Conservation (phyloP, 805 yeast genomes). For the Scheffersomyces ergatensis region DNA sequence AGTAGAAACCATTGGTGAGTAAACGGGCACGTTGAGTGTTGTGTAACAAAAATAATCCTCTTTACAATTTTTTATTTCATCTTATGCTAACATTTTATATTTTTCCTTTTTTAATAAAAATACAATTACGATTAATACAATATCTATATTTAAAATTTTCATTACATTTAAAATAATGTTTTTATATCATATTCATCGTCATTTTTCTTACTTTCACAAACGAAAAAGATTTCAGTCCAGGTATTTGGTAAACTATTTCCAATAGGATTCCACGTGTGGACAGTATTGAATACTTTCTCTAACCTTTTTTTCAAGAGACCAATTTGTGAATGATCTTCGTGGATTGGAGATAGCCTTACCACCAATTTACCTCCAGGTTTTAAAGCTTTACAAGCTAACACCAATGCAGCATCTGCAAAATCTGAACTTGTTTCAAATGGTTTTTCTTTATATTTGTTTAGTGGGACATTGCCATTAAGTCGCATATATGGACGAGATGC, state of each 20-base stretch:
- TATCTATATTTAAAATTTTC: no score
- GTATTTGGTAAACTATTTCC: constrained; percentile 1
- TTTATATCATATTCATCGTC: constrained; percentile 7
- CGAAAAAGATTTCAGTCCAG: constrained; percentile 19
- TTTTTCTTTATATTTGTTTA: constrained; percentile 22
- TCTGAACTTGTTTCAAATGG: constrained; percentile 31
- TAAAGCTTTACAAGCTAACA: constrained; percentile 26
- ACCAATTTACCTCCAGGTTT: constrained; percentile 30
- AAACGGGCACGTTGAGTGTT: no score
- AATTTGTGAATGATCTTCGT: constrained; percentile 27
- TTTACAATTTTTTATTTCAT: no score
- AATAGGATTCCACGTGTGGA: constrained; percentile 15
- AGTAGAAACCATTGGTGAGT: no score
- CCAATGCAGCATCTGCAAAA: constrained; percentile 38
- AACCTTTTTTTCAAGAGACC: constrained; percentile 21
- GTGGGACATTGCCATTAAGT: constrained; percentile 19
- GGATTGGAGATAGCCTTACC: constrained; percentile 23
- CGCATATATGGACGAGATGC: constrained; percentile 32
- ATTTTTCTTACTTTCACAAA: constrained; percentile 24
- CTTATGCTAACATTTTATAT: no score
- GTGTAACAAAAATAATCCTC: no score
- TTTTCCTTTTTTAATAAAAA: no score
- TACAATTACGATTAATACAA: no score
- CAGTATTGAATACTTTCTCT: constrained; percentile 22
- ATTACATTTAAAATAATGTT: constrained; percentile 1